Percentiles rank a stretch among this genome's conserved stretches.
Evolutionary conservation across 2,329 filamentous ascomycete species (phyloP).

Genomic region (Monosporascus sp.): DNA sequence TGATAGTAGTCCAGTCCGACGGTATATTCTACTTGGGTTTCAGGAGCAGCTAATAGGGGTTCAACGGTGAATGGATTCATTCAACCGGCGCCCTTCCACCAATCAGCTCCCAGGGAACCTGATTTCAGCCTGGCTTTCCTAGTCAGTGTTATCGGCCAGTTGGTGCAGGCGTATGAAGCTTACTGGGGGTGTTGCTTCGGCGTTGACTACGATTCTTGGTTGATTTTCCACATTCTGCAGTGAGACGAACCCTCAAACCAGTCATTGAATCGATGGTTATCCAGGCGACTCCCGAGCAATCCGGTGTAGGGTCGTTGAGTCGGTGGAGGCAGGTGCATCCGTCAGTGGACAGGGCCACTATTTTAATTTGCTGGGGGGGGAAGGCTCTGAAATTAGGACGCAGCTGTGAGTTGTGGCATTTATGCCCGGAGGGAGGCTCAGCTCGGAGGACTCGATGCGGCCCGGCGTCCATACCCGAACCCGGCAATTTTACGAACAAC

Average conservation of each 20-base stretch:
- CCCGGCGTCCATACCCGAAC: background rate
- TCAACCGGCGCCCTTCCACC: background rate
- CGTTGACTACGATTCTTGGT: background rate
- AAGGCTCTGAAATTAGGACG: too few species aligned
- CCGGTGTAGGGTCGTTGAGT: background rate
- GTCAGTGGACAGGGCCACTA: background rate
- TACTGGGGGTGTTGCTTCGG: background rate
- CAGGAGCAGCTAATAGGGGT: background rate
- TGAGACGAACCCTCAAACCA: background rate
- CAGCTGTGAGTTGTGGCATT: too few species aligned
- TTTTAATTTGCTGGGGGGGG: background rate
- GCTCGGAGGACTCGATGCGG: background rate
- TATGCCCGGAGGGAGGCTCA: background rate
- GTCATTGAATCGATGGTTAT: background rate
- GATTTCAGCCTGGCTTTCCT: background rate
- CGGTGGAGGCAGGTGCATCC: background rate
- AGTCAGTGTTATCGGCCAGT: background rate
- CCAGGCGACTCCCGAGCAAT: background rate
- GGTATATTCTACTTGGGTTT: background rate
- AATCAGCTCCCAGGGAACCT: background rate
- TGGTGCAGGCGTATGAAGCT: background rate
- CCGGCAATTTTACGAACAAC: background rate
- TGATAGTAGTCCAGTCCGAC: background rate
- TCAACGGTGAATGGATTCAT: background rate
- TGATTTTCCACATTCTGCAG: background rate